A percentile compares a stretch with the other conserved stretches of the same genome.
These are phyloP conservation scores for Metschnikowia kunwiensis DNA, from an alignment of 805 yeast genomes.

Conservation along the genomic window DNA sequence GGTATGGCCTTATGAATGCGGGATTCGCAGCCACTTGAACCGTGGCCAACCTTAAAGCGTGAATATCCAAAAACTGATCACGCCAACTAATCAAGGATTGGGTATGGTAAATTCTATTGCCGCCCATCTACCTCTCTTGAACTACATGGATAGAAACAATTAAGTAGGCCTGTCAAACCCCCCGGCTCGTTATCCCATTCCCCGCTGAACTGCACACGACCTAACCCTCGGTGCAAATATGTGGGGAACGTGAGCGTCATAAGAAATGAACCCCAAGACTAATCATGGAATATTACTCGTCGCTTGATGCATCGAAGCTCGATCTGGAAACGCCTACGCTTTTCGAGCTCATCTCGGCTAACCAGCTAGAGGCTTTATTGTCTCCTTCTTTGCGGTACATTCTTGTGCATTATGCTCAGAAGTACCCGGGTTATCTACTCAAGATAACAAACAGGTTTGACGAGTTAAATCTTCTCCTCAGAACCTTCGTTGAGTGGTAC, in stretches of 20 bases:
- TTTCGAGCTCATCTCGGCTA: constrained; percentile 81
- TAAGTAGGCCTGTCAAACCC: too few relatives aligned
- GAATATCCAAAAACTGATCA: too few relatives aligned
- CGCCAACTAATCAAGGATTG: too few relatives aligned
- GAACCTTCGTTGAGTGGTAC: constrained; percentile 68
- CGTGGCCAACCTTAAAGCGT: too few relatives aligned
- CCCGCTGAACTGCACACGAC: constrained; percentile 3
- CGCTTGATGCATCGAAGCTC: constrained; percentile 71
- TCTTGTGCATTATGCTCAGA: constrained; percentile 73
- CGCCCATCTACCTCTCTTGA: too few relatives aligned
- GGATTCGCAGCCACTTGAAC: too few relatives aligned
- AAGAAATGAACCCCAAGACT: too few relatives aligned
- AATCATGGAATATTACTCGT: constrained; percentile 81
- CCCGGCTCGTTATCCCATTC: too few relatives aligned
- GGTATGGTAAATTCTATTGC: too few relatives aligned
- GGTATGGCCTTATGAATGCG: too few relatives aligned
- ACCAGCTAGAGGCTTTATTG: constrained; percentile 70
- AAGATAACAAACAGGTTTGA: constrained; percentile 67
- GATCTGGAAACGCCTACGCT: constrained; percentile 80
- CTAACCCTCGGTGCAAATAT: constrained; percentile 4
- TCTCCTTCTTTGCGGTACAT: constrained; percentile 82
- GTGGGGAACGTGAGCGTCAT: too few relatives aligned
- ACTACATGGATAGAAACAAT: too few relatives aligned
- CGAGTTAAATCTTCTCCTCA: constrained; percentile 60
- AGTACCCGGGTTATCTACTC: constrained; percentile 68